A percentile compares a stretch with the other conserved stretches of the same genome.
These are phyloP conservation scores for Clonostachys solani DNA, from an alignment of 2,329 filamentous ascomycete genomes.

Conservation along the genomic window DNA sequence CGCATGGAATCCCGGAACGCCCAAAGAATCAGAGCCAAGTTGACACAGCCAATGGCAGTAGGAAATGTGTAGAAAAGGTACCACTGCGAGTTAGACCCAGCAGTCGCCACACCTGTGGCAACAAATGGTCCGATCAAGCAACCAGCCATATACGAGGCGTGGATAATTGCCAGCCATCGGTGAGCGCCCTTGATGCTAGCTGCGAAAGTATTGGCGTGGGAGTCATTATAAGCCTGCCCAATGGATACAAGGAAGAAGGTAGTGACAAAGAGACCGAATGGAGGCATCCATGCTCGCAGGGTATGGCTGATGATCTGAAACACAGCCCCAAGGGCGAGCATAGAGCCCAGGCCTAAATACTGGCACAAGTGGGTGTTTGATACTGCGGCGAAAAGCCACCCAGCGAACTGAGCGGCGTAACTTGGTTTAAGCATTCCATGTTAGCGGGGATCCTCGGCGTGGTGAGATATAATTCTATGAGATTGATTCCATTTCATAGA, in stretches of 20 bases:
- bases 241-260: conserved; percentile 55
- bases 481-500: background rate
- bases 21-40: conserved; percentile 37
- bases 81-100: conserved; percentile 34
- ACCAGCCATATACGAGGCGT: conserved; percentile 57
- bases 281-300: conserved; percentile 51
- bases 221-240: conserved; percentile 60
- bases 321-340: conserved; percentile 50
- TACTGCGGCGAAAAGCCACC: conserved; percentile 55
- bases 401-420: conserved; percentile 52
- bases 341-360: conserved; percentile 48
- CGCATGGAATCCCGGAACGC: conserved; percentile 45
- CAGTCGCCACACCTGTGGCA: conserved; percentile 43
- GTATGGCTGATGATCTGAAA: conserved; percentile 50
- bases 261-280: conserved; percentile 50
- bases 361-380: conserved; percentile 50
- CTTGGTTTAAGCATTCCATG: conserved; percentile 13
- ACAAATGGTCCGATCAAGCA: conserved; percentile 53
- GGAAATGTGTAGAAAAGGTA: conserved; percentile 52
- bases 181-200: conserved; percentile 45
- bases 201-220: conserved; percentile 59
- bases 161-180: conserved; percentile 59
- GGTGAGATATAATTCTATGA: background rate
- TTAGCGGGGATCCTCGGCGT: background rate
- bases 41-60: conserved; percentile 45